Conservation (phyloP, 1,284 basidiomycete species). For the Ceratobasidium papillatum region DNA sequence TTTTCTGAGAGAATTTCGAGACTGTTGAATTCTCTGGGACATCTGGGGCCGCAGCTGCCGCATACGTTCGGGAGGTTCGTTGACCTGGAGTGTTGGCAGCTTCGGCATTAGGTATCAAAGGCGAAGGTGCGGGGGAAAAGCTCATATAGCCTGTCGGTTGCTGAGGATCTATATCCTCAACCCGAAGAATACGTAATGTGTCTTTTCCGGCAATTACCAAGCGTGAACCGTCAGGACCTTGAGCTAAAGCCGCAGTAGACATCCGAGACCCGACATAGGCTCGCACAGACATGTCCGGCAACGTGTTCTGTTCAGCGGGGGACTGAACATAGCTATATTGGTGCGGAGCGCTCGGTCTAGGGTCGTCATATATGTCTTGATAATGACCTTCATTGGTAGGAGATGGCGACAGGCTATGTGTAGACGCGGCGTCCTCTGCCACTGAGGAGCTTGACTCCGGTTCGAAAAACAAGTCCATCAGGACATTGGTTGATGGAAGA, state of each 20-base stretch:
- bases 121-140: conserved; percentile 21
- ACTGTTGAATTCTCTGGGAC: background rate
- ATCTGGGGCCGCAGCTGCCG: conserved; percentile 33
- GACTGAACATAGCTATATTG: conserved; percentile 24
- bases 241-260: conserved; percentile 59
- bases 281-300: conserved; percentile 41
- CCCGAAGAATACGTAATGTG: conserved; percentile 59
- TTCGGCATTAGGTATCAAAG: background rate
- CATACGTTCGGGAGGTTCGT: conserved; percentile 22
- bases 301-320: conserved; percentile 10
- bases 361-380: conserved; percentile 44
- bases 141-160: conserved; percentile 28
- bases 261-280: conserved; percentile 33
- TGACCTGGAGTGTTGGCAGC: background rate
- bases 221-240: conserved; percentile 67
- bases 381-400: conserved; percentile 28
- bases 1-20: conserved; percentile 2
- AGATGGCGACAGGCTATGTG: conserved; percentile 31
- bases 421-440: conserved; percentile 21
- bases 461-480: conserved; percentile 25
- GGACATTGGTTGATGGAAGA: conserved; percentile 27
- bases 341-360: conserved; percentile 37
- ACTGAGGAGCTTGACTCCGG: conserved; percentile 36
- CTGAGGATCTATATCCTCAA: conserved; percentile 5
- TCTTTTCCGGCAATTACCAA: conserved; percentile 78